phyloP scores from a whole-genome alignment of 108 stramenopile genomes.

The Aurantiochytrium sp. region DNA sequence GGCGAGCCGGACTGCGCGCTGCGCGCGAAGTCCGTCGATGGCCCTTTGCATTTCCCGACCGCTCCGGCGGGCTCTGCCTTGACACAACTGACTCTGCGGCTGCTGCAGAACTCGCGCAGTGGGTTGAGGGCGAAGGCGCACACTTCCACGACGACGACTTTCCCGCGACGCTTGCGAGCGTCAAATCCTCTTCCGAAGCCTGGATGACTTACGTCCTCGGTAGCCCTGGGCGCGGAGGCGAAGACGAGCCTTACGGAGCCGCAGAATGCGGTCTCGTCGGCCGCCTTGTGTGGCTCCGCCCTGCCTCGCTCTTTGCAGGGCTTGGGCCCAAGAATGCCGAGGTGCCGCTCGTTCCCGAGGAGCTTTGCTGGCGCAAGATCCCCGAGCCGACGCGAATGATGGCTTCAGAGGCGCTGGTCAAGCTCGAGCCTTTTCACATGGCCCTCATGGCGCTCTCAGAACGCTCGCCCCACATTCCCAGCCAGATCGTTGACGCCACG shows the following conservation, averaged over 20 bases:
- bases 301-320: not conserved
- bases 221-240: not conserved
- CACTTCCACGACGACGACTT: not conserved
- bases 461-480: not conserved
- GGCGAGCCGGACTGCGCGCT: not conserved
- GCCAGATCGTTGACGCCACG: not conserved
- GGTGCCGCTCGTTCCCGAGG: not conserved
- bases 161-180: not conserved
- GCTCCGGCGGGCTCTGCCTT: not conserved
- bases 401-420: not conserved
- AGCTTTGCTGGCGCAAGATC: not conserved
- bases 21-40: not conserved
- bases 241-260: not conserved
- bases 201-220: not conserved
- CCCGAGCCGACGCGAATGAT: not conserved
- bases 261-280: no score
- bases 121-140: not conserved
- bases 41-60: not conserved
- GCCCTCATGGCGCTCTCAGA: not conserved
- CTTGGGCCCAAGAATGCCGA: not conserved
- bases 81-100: not conserved
- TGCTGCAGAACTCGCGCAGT: not conserved
- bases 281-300: not conserved
- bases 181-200: not conserved
- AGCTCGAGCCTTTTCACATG: not conserved